Percentiles rank a stretch among this genome's conserved stretches.
These are phyloP conservation scores for Moesziomyces globuligerus DNA, from an alignment of 1,284 basidiomycete species.

Conservation along the genomic window DNA sequence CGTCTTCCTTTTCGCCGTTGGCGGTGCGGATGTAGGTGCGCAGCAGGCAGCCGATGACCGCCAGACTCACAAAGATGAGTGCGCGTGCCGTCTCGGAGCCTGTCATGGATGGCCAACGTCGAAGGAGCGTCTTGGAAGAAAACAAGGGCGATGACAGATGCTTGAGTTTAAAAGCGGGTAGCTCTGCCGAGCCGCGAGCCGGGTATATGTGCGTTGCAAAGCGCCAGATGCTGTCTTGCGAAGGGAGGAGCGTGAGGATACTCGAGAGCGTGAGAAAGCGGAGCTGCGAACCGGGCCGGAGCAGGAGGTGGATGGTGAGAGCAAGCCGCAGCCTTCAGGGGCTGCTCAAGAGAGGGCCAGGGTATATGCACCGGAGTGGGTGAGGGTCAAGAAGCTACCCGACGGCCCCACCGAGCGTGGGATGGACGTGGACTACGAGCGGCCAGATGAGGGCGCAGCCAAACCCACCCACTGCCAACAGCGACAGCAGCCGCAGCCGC, in stretches of 20 bases:
- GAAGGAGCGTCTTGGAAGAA: not conserved
- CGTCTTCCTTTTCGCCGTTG: constrained; percentile 43
- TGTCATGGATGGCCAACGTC: constrained; percentile 20
- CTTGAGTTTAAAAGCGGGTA: constrained; percentile 1
- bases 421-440: too few species aligned
- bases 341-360: too few species aligned
- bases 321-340: too few species aligned
- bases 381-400: not conserved
- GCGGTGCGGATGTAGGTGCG: constrained; percentile 46
- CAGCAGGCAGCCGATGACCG: constrained; percentile 37
- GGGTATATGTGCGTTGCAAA: not conserved
- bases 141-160: not conserved
- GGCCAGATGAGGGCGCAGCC: too few species aligned
- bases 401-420: not conserved
- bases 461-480: too few species aligned
- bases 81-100: constrained; percentile 36
- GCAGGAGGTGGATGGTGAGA: too few species aligned
- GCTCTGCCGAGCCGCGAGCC: not conserved
- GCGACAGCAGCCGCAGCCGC: too few species aligned
- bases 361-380: too few species aligned
- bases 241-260: not conserved
- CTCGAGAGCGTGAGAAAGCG: not conserved
- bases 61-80: constrained; percentile 32
- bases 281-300: too few species aligned
- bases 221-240: not conserved